phyloP scores from a whole-genome alignment of 306 rosid genomes.

The Arachis hypogaea region DNA sequence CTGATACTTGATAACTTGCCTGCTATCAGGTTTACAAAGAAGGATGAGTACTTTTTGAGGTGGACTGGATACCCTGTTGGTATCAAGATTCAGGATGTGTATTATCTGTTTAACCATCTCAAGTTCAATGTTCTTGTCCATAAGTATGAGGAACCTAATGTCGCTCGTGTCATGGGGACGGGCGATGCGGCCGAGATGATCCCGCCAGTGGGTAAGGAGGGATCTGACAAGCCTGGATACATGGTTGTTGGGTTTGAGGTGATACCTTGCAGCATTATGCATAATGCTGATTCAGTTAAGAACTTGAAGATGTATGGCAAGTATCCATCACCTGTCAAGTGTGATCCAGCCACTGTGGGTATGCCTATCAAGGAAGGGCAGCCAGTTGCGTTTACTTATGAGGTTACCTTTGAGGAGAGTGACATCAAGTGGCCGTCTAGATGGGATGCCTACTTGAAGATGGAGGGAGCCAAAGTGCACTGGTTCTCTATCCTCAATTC shows the following conservation, averaged over 20 bases:
- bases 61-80: slow-evolving; percentile 98
- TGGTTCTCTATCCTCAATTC: slow-evolving; percentile 97
- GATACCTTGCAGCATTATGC: slow-evolving; percentile 76
- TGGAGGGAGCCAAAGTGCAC: slow-evolving; percentile 97
- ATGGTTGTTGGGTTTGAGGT: slow-evolving; percentile 99
- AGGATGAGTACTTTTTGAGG: slow-evolving; percentile 69
- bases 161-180: slow-evolving; percentile 91
- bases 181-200: slow-evolving; percentile 88
- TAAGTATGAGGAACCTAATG: slow-evolving; percentile 82
- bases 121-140: slow-evolving; percentile 92
- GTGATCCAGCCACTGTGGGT: slow-evolving; percentile 77
- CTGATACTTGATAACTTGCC: slow-evolving; percentile 72
- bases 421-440: slow-evolving; percentile 98
- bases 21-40: slow-evolving; percentile 83
- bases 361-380: slow-evolving; percentile 80
- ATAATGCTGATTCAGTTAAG: slow-evolving; percentile 58
- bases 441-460: slow-evolving; percentile 99
- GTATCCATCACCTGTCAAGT: slow-evolving; percentile 58
- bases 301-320: slow-evolving; percentile 57
- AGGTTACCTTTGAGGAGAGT: slow-evolving; percentile 85
- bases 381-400: slow-evolving; percentile 74
- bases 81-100: slow-evolving; percentile 78
- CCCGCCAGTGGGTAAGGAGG: slow-evolving; percentile 54
- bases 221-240: slow-evolving; percentile 69
- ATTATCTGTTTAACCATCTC: slow-evolving; percentile 84